Base-by-base conservation (phyloP, 441 rosid species). In the Populus hybrid region DNA sequence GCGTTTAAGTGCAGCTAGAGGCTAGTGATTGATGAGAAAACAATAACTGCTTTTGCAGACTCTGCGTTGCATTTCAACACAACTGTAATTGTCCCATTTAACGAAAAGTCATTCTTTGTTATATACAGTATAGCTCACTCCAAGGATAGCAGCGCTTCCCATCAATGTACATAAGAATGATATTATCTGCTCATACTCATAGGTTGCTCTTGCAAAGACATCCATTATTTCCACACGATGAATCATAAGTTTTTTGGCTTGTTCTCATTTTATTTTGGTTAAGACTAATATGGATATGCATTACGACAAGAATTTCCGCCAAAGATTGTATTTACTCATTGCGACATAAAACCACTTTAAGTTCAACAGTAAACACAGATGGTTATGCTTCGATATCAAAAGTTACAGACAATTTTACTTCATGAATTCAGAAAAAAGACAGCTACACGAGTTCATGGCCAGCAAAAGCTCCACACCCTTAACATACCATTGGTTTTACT, bases 1-100 rank as follows among this genome's bases (percentile, higher is more conserved):
- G 79, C 94, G 98, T 61, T 83, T 94, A 83, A 81, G 74, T 11
- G 78, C 78, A 8, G 87, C 88, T 73, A 68, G 77, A 78, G 79
- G 85, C 72, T 76, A 76, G 78, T 38, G 53, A 31, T 75, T 45
- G 63, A 50, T 21, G 26, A 75, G 33, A 42, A 72, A 73, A 53
- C 73, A 11, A 28, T n/a, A 26, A 67, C 75, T 56, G 69, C 67
- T 71, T 18, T 20, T 20, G 50, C 29, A 75, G 20, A 78, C 68
- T 35, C 36, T 38, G 28, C 9, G 26, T 33, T 35, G 23, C 23
- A 3, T 23, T 35, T 7, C 21, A 18, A 67, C 38, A 20, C 66
- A 9, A 29, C 64, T 28, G 21, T 4, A 24, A 3, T 26, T 74
- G 71, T 8, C 45, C 2, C 77, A 40, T 65, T n/a, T 14, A 45